A percentile compares a stretch with the other conserved stretches of the same genome.
phyloP scores from a whole-genome alignment of 2,329 filamentous ascomycete species.

The Colletotrichum tabaci region DNA sequence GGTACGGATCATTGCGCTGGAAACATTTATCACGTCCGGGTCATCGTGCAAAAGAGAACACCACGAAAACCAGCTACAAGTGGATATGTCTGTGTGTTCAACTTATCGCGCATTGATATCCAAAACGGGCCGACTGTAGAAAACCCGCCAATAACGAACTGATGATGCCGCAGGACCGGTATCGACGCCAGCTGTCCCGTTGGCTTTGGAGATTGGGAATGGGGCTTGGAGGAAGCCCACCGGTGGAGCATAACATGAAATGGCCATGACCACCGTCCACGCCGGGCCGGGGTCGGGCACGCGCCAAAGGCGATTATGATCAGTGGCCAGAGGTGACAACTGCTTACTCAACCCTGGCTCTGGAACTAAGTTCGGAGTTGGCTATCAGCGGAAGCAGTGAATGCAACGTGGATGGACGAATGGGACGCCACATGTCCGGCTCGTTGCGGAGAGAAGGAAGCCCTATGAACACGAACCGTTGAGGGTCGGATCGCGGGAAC shows the following conservation, averaged over 20 bases:
- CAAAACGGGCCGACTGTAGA: too few relatives aligned
- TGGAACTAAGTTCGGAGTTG: not conserved
- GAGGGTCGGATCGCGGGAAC: not conserved
- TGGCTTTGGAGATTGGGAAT: not conserved
- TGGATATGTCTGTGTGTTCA: too few relatives aligned
- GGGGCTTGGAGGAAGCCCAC: not conserved
- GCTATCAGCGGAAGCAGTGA: not conserved
- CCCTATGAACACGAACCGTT: not conserved
- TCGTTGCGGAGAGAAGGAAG: slow-evolving; percentile 14
- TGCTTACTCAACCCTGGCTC: not conserved
- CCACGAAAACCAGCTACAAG: too few relatives aligned
- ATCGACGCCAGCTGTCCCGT: not conserved
- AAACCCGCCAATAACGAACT: not conserved
- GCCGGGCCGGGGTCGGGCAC: not conserved
- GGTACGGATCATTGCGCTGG: too few relatives aligned
- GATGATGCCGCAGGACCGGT: not conserved
- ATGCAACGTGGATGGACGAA: not conserved
- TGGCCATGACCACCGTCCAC: not conserved
- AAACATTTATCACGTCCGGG: too few relatives aligned
- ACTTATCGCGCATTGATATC: too few relatives aligned
- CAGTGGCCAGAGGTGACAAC: not conserved
- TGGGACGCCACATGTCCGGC: not conserved
- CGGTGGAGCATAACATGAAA: not conserved
- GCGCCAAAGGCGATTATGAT: not conserved
- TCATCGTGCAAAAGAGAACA: too few relatives aligned